Conservation (phyloP, 176 grass and related monocot genomes). For the Microstegium vimineum region DNA sequence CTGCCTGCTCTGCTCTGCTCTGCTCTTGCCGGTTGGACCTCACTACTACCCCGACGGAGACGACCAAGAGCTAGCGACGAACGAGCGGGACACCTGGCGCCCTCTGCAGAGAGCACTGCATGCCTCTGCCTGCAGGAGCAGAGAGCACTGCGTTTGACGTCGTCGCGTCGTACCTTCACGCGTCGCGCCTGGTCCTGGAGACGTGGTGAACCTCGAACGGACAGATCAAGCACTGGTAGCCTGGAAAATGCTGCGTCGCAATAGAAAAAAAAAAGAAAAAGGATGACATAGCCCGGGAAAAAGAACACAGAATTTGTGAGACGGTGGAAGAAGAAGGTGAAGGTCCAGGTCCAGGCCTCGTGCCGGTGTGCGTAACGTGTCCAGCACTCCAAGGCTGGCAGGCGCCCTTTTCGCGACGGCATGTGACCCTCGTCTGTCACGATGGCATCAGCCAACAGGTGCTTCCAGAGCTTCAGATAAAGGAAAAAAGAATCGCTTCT, state of each 20-base stretch:
- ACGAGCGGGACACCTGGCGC: slow-evolving; percentile 21
- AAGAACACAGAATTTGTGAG: too few species aligned
- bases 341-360: not conserved
- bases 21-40: slow-evolving; percentile 9
- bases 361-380: slow-evolving; percentile 18
- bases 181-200: too few species aligned
- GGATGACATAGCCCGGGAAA: too few species aligned
- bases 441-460: not conserved
- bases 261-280: too few species aligned
- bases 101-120: too few species aligned
- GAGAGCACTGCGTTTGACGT: not conserved
- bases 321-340: too few species aligned
- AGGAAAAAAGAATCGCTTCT: not conserved
- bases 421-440: not conserved
- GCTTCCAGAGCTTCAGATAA: not conserved
- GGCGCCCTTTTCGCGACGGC: not conserved
- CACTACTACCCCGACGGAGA: not conserved
- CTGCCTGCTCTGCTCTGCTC: not conserved
- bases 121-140: not conserved
- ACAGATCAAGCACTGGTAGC: too few species aligned
- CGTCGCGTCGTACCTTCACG: too few species aligned
- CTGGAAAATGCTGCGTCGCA: too few species aligned
- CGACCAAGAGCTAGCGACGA: not conserved
- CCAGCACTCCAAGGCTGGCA: slow-evolving; percentile 30
- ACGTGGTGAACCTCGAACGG: too few species aligned